Evolutionary conservation across 2,329 filamentous ascomycete species (phyloP).

Genomic region (Aphanocladium album): DNA sequence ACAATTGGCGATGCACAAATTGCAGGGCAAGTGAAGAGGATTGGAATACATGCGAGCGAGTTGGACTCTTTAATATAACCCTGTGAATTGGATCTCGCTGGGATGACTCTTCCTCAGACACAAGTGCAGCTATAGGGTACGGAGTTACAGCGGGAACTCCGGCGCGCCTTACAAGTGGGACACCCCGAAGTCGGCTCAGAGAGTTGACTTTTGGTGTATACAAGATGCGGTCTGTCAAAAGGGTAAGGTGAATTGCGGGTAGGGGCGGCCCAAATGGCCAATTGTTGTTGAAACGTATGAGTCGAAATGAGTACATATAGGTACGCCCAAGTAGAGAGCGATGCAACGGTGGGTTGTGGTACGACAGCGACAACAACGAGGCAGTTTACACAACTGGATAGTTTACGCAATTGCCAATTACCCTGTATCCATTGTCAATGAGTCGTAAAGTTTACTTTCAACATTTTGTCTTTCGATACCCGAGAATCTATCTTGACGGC

Average conservation of each 20-base stretch:
- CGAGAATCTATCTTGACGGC: no score
- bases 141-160: background rate
- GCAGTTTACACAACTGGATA: no score
- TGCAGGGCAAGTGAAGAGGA: background rate
- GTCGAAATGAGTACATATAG: constrained; percentile 1
- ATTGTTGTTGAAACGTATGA: background rate
- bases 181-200: constrained; percentile 3
- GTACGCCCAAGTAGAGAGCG: background rate
- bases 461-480: no score
- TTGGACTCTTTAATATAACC: background rate
- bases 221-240: background rate
- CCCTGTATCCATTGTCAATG: no score
- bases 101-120: background rate
- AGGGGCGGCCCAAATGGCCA: background rate
- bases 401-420: no score
- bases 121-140: constrained; percentile 1
- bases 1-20: background rate
- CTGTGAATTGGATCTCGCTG: background rate
- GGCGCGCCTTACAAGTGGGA: background rate
- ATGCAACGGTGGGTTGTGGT: background rate
- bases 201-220: background rate
- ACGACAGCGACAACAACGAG: background rate
- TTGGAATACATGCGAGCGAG: background rate
- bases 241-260: background rate
- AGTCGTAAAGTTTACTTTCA: no score